A percentile compares a stretch with the other conserved stretches of the same genome.
Evolutionary conservation across 495 filamentous ascomycete genomes (phyloP).

Genomic region (Penicillium chermesinum): DNA sequence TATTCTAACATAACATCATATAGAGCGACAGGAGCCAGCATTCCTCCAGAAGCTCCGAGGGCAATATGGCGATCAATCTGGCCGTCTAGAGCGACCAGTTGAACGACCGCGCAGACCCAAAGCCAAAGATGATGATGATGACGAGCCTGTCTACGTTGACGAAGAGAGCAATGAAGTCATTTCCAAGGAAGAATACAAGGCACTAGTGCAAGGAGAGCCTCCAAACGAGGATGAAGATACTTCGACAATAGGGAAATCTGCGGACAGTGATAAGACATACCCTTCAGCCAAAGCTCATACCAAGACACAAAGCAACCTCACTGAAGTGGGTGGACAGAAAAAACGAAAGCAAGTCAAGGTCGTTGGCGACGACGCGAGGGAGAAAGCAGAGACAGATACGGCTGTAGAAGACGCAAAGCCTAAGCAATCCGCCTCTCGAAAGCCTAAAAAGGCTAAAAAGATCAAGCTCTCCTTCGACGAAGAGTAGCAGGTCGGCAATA

Average conservation of each 20-base stretch:
- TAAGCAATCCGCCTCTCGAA: constrained; percentile 24
- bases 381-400: constrained; percentile 16
- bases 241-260: constrained; percentile 7
- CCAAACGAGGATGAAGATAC: constrained; percentile 13
- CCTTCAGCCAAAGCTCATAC: constrained; percentile 13
- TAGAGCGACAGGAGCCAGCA: constrained; percentile 44
- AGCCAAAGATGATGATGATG: constrained; percentile 36
- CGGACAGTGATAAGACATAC: constrained; percentile 7
- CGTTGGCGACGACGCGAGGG: constrained; percentile 35
- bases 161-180: constrained; percentile 46
- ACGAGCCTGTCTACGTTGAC: constrained; percentile 46
- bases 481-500: constrained; percentile 11
- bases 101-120: constrained; percentile 37
- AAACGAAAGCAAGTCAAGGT: constrained; percentile 45
- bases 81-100: constrained; percentile 39
- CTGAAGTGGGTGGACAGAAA: constrained; percentile 38
- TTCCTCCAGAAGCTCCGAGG: constrained; percentile 43
- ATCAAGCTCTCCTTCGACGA: constrained; percentile 46
- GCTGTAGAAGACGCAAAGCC: constrained; percentile 8
- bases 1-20: not conserved
- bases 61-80: constrained; percentile 34
- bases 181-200: constrained; percentile 45
- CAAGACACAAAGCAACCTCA: constrained; percentile 33
- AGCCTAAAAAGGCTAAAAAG: constrained; percentile 44
- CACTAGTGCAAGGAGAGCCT: constrained; percentile 25